A percentile compares a stretch with the other conserved stretches of the same genome.
Evolutionary conservation across 164 flowering plant species (phyloP).

Genomic region (Vitis riparia): DNA sequence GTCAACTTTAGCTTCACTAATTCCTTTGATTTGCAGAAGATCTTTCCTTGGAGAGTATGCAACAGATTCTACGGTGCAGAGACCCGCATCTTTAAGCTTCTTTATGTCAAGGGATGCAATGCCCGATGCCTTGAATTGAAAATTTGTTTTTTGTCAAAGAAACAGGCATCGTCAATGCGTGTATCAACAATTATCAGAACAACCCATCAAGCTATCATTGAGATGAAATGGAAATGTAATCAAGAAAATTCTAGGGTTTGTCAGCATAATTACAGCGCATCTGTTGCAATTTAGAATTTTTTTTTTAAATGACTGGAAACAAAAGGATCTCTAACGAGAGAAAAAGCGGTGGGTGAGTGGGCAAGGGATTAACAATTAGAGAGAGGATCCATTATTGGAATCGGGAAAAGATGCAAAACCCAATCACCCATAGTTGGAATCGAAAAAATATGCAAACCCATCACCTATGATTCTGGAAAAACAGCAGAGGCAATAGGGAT

Average conservation of each 20-base stretch:
- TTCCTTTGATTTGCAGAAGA: conserved; percentile 90
- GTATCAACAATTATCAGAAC: neutral
- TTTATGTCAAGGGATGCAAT: conserved; percentile 87
- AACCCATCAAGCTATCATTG: neutral
- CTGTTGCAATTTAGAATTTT: no score
- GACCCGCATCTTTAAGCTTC: conserved; percentile 94
- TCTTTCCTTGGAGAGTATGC: conserved; percentile 89
- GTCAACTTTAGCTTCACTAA: conserved; percentile 95
- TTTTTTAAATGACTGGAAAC: no score
- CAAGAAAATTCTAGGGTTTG: neutral
- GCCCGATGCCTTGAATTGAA: conserved; percentile 61
- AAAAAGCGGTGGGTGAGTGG: no score
- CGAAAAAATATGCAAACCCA: no score
- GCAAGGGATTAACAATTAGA: no score
- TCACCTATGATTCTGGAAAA: neutral
- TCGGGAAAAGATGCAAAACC: no score
- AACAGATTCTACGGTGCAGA: conserved; percentile 90
- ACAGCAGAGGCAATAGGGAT: neutral
- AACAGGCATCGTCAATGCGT: neutral
- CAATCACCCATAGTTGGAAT: no score
- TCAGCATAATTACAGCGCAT: neutral
- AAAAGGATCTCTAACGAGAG: no score
- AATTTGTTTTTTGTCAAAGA: neutral
- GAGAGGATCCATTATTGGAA: no score
- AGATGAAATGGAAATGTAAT: neutral